Conservation (phyloP, 2,329 filamentous ascomycete genomes). For the Hymenoscyphus albidus region DNA sequence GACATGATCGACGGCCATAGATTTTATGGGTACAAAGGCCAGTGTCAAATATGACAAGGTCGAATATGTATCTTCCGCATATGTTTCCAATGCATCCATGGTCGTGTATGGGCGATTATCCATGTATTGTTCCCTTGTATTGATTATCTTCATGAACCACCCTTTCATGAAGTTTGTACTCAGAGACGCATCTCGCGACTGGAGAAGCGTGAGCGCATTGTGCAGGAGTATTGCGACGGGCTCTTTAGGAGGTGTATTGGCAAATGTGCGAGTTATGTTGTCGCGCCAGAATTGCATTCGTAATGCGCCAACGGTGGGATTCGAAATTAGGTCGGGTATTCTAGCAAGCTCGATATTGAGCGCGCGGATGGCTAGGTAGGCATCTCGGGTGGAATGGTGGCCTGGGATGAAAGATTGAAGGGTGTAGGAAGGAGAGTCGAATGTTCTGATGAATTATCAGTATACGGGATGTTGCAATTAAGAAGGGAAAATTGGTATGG, state of each 20-base stretch:
- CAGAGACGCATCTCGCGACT: conserved; percentile 40
- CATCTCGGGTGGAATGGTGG: conserved; percentile 60
- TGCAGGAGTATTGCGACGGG: conserved; percentile 84
- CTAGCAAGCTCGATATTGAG: conserved; percentile 90
- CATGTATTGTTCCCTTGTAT: conserved; percentile 76
- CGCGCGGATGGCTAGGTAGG: conserved; percentile 85
- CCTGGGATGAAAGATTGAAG: conserved; percentile 78
- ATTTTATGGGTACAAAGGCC: conserved; percentile 72
- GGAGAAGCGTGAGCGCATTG: conserved; percentile 63
- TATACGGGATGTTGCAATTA: not conserved
- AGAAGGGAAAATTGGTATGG: not conserved
- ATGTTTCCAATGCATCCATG: conserved; percentile 72
- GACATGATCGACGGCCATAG: conserved; percentile 83
- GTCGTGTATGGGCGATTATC: conserved; percentile 76
- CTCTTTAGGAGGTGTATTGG: conserved; percentile 77
- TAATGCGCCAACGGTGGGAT: conserved; percentile 79
- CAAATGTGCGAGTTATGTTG: conserved; percentile 71
- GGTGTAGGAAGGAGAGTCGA: conserved; percentile 84
- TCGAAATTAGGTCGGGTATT: conserved; percentile 85
- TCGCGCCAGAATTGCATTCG: conserved; percentile 96
- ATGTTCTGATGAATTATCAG: conserved; percentile 53
- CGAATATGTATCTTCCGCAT: conserved; percentile 92
- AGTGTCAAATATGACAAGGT: conserved; percentile 86
- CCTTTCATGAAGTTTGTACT: conserved; percentile 53
- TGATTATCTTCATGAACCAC: conserved; percentile 75